Evolutionary conservation across 352 stramenopile species (phyloP).

Genomic region (Phytophthora rubi): DNA sequence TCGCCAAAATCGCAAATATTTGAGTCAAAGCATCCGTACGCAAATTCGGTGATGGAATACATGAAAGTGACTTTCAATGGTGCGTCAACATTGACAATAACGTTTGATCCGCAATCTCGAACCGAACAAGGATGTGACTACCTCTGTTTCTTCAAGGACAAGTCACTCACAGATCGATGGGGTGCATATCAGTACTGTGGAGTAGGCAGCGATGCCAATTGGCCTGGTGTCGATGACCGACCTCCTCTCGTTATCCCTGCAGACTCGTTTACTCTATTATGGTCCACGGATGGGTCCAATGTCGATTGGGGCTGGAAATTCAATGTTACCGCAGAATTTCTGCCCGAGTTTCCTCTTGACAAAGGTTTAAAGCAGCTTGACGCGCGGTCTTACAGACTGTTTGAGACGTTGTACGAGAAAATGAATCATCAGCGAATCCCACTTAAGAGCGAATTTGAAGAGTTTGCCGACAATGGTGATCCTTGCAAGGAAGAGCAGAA

Average conservation of each 20-base stretch:
- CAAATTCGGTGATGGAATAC: conserved; percentile 80
- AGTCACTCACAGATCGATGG: conserved; percentile 68
- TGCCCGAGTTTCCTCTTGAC: conserved; percentile 46
- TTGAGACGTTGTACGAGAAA: conserved; percentile 76
- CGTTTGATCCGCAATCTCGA: conserved; percentile 70
- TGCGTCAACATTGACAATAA: conserved; percentile 65
- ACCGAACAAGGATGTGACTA: conserved; percentile 85
- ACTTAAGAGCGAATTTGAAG: conserved; percentile 56
- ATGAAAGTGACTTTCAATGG: conserved; percentile 81
- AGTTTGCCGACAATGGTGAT: conserved; percentile 26
- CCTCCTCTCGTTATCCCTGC: conserved; percentile 75
- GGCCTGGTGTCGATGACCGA: conserved; percentile 67
- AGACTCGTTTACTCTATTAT: conserved; percentile 85
- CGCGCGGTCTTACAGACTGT: conserved; percentile 62
- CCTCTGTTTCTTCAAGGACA: conserved; percentile 87
- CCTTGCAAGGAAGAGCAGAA: conserved; percentile 3
- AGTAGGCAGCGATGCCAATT: conserved; percentile 73
- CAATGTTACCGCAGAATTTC: conserved; percentile 70
- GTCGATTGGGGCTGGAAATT: conserved; percentile 92
- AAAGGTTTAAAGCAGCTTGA: conserved; percentile 67
- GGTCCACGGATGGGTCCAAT: conserved; percentile 86
- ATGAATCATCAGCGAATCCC: conserved; percentile 50
- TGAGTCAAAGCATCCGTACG: conserved; percentile 89
- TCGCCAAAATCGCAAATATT: conserved; percentile 67
- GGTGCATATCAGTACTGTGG: conserved; percentile 75